A percentile compares a stretch with the other conserved stretches of the same genome.
These are phyloP conservation scores for Amoeboaphelidium protococcarum DNA, from an alignment of 371 early-diverging fungal species.

Conservation along the genomic window DNA sequence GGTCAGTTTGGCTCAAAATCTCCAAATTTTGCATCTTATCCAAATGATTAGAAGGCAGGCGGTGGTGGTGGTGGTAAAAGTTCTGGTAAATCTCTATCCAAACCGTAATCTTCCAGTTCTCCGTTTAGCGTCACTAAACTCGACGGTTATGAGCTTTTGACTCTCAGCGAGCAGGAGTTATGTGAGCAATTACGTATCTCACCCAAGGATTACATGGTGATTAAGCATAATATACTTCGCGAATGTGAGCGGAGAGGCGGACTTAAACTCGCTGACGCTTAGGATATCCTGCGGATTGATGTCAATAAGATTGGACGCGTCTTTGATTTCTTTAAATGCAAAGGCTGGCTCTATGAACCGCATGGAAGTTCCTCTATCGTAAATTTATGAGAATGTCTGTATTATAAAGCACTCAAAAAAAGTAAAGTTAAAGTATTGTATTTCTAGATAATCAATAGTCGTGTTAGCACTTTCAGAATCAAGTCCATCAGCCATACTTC, in stretches of 20 bases:
- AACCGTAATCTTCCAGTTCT: neutral
- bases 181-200: constrained; percentile 55
- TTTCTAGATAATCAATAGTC: no score
- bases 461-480: no score
- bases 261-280: constrained; percentile 39
- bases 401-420: no score
- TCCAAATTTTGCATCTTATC: neutral
- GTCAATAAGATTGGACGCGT: constrained; percentile 52
- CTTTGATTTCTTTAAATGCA: constrained; percentile 66
- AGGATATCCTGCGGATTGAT: constrained; percentile 59
- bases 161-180: constrained; percentile 41
- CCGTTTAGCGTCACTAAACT: constrained; percentile 44
- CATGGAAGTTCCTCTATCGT: no score
- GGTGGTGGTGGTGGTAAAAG: constrained; percentile 11
- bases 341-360: constrained; percentile 47
- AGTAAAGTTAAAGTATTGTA: no score
- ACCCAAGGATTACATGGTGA: constrained; percentile 56
- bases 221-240: constrained; percentile 60
- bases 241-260: constrained; percentile 46
- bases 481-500: no score
- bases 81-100: constrained; percentile 3
- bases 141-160: constrained; percentile 61
- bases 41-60: constrained; percentile 31
- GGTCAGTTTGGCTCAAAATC: constrained; percentile 5
- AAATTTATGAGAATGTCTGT: no score